These are phyloP conservation scores for Suhomyces prunicola DNA, from an alignment of 805 yeast genomes.

Conservation along the genomic window DNA sequence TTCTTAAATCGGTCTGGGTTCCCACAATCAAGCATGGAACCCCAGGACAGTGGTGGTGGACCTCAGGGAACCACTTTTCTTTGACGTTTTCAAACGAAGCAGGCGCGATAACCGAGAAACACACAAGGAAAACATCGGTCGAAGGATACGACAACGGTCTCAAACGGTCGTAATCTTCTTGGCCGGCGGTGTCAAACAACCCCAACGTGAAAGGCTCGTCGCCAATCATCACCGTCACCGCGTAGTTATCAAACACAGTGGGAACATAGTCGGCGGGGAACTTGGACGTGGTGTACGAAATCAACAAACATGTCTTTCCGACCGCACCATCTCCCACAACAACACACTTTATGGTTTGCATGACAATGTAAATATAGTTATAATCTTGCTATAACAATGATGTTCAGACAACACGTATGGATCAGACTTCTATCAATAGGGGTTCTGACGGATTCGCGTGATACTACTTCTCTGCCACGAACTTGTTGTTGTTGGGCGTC, in stretches of 20 bases:
- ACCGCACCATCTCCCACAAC: conserved; percentile 99
- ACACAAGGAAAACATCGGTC: conserved; percentile 92
- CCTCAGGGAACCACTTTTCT: conserved; percentile 99
- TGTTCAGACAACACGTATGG: too few relatives aligned
- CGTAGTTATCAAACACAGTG: conserved; percentile 95
- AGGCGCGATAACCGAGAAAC: conserved; percentile 95
- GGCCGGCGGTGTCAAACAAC: conserved; percentile 98
- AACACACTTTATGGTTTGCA: conserved; percentile 83
- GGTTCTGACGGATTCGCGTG: neutral
- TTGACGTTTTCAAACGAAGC: conserved; percentile 96
- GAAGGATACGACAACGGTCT: conserved; percentile 97
- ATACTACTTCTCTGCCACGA: neutral
- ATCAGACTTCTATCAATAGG: neutral
- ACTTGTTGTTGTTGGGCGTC: conserved; percentile 5
- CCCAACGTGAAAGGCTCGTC: conserved; percentile 98
- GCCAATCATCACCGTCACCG: conserved; percentile 93
- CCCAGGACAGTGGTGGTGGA: conserved; percentile 95
- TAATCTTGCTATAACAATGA: too few relatives aligned
- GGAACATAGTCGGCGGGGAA: conserved; percentile 98
- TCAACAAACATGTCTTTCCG: conserved; percentile 92
- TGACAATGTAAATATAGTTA: conserved; percentile 8
- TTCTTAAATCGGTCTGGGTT: conserved; percentile 92
- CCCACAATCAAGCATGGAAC: conserved; percentile 97
- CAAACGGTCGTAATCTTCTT: conserved; percentile 96
- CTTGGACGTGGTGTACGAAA: conserved; percentile 94